Percentiles rank a stretch among this genome's conserved stretches.
These are phyloP conservation scores for Pseudopithomyces maydicus DNA, from an alignment of 2,329 filamentous ascomycete species.

Conservation along the genomic window DNA sequence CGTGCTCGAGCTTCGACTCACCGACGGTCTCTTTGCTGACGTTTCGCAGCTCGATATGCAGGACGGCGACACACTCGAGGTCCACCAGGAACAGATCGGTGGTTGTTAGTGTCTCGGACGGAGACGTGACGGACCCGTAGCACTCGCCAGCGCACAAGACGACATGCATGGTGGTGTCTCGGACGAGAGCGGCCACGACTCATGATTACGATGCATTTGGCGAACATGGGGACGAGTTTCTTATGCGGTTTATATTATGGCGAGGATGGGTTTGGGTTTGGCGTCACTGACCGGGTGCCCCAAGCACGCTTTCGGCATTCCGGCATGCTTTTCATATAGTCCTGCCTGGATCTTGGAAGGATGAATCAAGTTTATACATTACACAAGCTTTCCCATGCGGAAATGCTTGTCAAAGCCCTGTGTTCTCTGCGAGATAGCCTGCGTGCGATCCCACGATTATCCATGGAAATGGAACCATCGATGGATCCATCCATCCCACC, in stretches of 20 bases:
- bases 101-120: slow-evolving; percentile 55
- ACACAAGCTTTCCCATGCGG: not conserved
- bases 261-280: slow-evolving; percentile 32
- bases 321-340: slow-evolving; percentile 30
- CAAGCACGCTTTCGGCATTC: slow-evolving; percentile 24
- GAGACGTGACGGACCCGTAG: not conserved
- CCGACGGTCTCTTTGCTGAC: slow-evolving; percentile 15
- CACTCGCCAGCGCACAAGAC: not conserved
- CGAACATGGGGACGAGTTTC: slow-evolving; percentile 1
- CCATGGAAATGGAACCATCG: no score
- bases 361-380: slow-evolving; percentile 11
- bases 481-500: no score
- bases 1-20: slow-evolving; percentile 48
- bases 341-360: slow-evolving; percentile 19
- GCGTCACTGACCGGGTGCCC: slow-evolving; percentile 29
- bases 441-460: no score
- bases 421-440: no score
- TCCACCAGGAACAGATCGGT: slow-evolving; percentile 97
- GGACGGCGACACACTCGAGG: slow-evolving; percentile 94
- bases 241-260: slow-evolving; percentile 4
- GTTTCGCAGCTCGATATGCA: slow-evolving; percentile 83
- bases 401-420: not conserved
- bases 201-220: slow-evolving; percentile 6
- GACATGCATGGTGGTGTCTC: not conserved
- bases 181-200: not conserved